Evolutionary conservation across 2,329 filamentous ascomycete genomes (phyloP).

Genomic region (Tricladium varicosporioides): DNA sequence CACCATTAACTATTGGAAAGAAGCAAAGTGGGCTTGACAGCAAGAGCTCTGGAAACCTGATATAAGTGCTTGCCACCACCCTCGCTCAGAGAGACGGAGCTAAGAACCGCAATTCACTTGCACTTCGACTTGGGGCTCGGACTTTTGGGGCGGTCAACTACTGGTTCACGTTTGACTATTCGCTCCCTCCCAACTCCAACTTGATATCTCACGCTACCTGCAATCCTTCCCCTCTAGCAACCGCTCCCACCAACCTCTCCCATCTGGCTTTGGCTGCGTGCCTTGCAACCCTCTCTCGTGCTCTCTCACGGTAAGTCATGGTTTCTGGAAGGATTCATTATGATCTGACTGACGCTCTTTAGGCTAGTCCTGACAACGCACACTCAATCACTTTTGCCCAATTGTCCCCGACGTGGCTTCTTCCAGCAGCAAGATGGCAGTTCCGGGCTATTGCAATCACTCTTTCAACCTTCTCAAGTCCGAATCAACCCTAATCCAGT

Average conservation of each 20-base stretch:
- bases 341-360: neutral
- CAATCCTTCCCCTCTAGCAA: neutral
- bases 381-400: neutral
- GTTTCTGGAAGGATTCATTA: too few relatives aligned
- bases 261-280: too few relatives aligned
- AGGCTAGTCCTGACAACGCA: neutral
- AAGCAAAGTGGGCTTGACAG: conserved; percentile 1
- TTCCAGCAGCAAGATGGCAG: conserved; percentile 41
- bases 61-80: conserved; percentile 2
- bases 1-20: neutral
- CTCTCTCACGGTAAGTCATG: too few relatives aligned
- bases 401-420: neutral
- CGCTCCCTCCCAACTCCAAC: neutral
- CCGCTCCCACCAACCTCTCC: neutral
- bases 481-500: conserved; percentile 62
- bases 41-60: neutral
- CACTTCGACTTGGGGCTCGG: neutral
- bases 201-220: neutral
- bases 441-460: conserved; percentile 58
- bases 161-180: neutral
- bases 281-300: too few relatives aligned
- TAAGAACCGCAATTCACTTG: neutral
- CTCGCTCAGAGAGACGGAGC: neutral
- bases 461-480: conserved; percentile 66
- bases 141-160: neutral